Conservation (phyloP, 2,329 filamentous ascomycete genomes). For the Venturia aucupariae region DNA sequence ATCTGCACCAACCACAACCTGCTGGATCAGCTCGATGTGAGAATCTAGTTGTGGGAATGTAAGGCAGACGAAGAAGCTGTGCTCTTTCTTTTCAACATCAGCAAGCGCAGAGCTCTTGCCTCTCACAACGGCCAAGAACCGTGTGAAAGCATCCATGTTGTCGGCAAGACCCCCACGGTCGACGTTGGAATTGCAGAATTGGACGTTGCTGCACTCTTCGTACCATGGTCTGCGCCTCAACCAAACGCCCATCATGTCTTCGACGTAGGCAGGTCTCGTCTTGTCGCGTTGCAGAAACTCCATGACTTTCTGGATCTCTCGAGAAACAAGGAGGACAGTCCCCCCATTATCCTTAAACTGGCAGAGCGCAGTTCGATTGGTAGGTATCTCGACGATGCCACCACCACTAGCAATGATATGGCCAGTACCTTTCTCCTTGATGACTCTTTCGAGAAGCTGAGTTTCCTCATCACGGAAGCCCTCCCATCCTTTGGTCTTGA, state of each 20-base stretch:
- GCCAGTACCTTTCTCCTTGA: slow-evolving; percentile 64
- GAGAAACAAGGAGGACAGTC: slow-evolving; percentile 76
- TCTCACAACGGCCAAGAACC: slow-evolving; percentile 62
- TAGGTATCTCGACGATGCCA: slow-evolving; percentile 78
- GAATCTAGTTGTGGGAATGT: slow-evolving; percentile 67
- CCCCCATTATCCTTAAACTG: slow-evolving; percentile 69
- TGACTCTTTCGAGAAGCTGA: slow-evolving; percentile 60
- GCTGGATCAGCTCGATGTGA: slow-evolving; percentile 55
- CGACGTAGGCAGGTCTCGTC: slow-evolving; percentile 82
- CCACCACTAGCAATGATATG: slow-evolving; percentile 91
- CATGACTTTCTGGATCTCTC: slow-evolving; percentile 80
- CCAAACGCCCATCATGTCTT: slow-evolving; percentile 88
- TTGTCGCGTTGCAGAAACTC: slow-evolving; percentile 83
- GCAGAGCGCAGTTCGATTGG: slow-evolving; percentile 65
- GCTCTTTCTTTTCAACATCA: slow-evolving; percentile 52
- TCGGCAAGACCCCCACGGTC: slow-evolving; percentile 39
- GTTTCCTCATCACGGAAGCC: slow-evolving; percentile 76
- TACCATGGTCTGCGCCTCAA: slow-evolving; percentile 82
- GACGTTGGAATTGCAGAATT: slow-evolving; percentile 74
- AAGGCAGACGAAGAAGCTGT: slow-evolving; percentile 88
- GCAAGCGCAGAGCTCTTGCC: slow-evolving; percentile 48
- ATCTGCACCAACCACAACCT: slow-evolving; percentile 75
- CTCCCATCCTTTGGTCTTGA: slow-evolving; percentile 73
- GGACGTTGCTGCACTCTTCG: slow-evolving; percentile 83
- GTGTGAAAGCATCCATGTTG: slow-evolving; percentile 59